Percentiles rank a stretch among this genome's conserved stretches.
phyloP scores from a whole-genome alignment of 345 rosid genomes.

The Aegle marmelos region DNA sequence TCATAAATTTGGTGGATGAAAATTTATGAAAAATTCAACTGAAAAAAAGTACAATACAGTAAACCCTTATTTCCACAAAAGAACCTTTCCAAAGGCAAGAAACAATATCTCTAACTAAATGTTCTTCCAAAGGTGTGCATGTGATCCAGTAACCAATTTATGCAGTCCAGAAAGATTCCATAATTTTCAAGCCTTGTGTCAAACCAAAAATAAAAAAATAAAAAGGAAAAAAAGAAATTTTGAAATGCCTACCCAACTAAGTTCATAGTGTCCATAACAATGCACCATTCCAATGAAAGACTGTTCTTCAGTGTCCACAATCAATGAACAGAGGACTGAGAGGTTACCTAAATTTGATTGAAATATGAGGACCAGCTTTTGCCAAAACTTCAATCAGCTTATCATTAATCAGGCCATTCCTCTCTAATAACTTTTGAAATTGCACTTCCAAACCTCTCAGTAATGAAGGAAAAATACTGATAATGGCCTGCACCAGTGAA shows the following conservation, averaged over 20 bases:
- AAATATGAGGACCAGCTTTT: constrained; percentile 66
- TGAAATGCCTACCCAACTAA: neutral
- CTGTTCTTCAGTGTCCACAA: neutral
- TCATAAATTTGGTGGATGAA: neutral
- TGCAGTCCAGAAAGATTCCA: neutral
- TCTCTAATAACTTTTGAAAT: constrained; percentile 46
- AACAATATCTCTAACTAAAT: neutral
- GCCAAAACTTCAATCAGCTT: constrained; percentile 54
- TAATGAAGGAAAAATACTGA: constrained; percentile 64
- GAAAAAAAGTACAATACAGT: neutral
- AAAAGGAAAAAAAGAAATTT: neutral
- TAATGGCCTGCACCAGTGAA: constrained; percentile 46
- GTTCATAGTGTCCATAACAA: neutral
- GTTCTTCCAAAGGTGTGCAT: neutral
- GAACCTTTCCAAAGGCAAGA: neutral
- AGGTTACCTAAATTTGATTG: constrained; percentile 61
- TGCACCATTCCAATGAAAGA: neutral
- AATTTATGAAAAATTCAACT: neutral
- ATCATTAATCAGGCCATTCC: constrained; percentile 40
- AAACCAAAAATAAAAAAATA: neutral
- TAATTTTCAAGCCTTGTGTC: neutral
- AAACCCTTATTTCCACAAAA: neutral
- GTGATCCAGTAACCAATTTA: neutral
- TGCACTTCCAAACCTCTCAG: constrained; percentile 68
- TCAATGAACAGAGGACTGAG: constrained; percentile 1